Evolutionary conservation across 2,329 filamentous ascomycete species (phyloP), one percentile per base, ranked within the genome.

Genomic region (Fusarium ramigenum): DNA sequence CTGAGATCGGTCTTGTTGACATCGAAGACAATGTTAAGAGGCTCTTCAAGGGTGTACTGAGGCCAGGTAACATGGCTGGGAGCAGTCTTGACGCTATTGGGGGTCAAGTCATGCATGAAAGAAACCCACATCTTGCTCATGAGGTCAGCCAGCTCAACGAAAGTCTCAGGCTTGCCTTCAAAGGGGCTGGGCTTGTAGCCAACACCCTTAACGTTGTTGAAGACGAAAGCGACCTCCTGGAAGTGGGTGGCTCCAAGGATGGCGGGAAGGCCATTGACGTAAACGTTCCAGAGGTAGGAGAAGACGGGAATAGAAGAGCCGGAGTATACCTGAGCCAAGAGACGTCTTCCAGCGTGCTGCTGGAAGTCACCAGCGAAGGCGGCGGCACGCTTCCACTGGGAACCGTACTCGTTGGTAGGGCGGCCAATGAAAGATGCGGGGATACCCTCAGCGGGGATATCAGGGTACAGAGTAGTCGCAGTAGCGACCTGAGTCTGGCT

Each of bases 311-410:
- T 75, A 19, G 82, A 81, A 36, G 83, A 79, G 15, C 81, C 80
- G 18, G 87, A 82, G 85, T 87, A 90, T 3, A 82, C 82, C 74
- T 89, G 82, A 64, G 86, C 87, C 6, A 87, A 84, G 34, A 85
- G 82, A 7, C 90, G 85, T 9, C 89, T 85, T 30, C 86, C 85
- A 7, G 86, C 86, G 65, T 89, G 87, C 81, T 91, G 88, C 57
- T 82, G 78, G 12, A 82, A 81, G 79, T 92, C 90, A 37, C 90
- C 90, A 84, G 72, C 72, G 34, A 77, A 88, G 6, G 89, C 87
- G 5, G 86, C 84, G 18, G 82, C 84, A 63, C 90, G 87, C 66
- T 89, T 88, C 80, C 84, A 91, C 76, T 88, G 83, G 4, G 78
- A 73, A 9, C 87, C 87, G 44, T 80, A 83, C 3, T 70, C 49